Percentiles rank a stretch among this genome's conserved stretches.
Conservation (phyloP, 1,139 yeast genomes). For the Trichomonascaceae sp. region DNA sequence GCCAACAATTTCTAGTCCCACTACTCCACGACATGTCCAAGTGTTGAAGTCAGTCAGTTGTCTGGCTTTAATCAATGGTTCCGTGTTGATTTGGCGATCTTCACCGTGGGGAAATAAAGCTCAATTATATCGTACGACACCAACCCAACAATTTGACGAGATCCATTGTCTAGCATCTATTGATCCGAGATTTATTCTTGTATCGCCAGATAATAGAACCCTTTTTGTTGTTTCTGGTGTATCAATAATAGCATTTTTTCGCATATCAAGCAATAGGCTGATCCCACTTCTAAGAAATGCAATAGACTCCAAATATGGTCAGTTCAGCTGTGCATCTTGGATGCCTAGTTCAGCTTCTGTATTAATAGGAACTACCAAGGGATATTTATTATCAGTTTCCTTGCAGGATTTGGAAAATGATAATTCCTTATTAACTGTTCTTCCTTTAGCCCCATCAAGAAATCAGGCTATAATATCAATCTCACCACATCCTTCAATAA, state of each 20-base stretch:
- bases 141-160: neutral
- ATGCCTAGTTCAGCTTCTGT: neutral
- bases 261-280: neutral
- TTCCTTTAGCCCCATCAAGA: neutral
- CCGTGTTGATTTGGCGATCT: conserved; percentile 1
- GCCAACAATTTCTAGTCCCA: neutral
- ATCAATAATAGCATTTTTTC: neutral
- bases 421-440: neutral
- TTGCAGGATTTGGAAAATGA: neutral
- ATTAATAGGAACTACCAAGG: conserved; percentile 3
- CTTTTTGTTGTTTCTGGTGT: neutral
- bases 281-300: neutral
- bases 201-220: conserved; percentile 1
- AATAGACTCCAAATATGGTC: neutral
- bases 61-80: neutral
- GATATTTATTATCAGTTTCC: neutral
- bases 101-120: neutral
- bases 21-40: neutral
- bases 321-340: neutral
- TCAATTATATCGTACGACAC: conserved; percentile 1
- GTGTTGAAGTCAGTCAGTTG: neutral
- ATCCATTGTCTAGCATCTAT: neutral
- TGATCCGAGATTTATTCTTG: neutral
- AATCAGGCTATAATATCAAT: conserved; percentile 1
- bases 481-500: conserved; percentile 9